Base-by-base conservation (phyloP, 768 basidiomycete species). In the Calvatia gigantea region DNA sequence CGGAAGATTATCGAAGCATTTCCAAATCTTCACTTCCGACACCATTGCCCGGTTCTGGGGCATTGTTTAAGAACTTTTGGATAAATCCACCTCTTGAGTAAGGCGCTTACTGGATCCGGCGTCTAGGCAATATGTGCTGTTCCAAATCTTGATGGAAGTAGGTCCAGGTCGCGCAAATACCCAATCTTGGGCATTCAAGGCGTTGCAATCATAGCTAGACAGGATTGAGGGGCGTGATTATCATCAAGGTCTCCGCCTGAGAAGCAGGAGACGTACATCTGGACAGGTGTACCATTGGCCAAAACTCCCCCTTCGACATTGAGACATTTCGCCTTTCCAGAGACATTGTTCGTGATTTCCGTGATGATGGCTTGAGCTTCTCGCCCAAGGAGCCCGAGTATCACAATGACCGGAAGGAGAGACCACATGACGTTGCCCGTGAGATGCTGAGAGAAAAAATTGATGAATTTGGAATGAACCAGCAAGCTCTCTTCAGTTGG, bases 141-240 rank as follows among this genome's bases (percentile, higher is more conserved):
- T 43, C 45, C 37, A 28, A n/a, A 50, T 4, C 28, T 15, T 37
- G 2, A 56, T 15, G 5, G 45, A 48, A 11, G 54, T 48, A 14
- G 54, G 54, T 1, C 61, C 65, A 2, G 61, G 63, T 2, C 62
- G 66, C 0, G 68, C 59, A 32, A 73, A 45, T 15, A 65, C 52
- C 72, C 72, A 75, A 19, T 66, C 60, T 57, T 74, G 72, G 0
- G 68, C 67, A 8, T 54, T 52, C n/a, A 58, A 59, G 6, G 62
- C 65, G 50, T 71, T 73, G 54, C 72, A 74, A 57, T 72, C 71
- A 50, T 67, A 71, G 55, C 71, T 73, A 37, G 28, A 19, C 4
- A 14, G 29, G n/a, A 11, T 38, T 39, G 19, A n/a, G 27, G 12
- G 38, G 29, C 9, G 46, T 11, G 7, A 21, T 17, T 17, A n/a